Conservation (phyloP, 768 basidiomycete genomes). For the Pleurotus giganteus region DNA sequence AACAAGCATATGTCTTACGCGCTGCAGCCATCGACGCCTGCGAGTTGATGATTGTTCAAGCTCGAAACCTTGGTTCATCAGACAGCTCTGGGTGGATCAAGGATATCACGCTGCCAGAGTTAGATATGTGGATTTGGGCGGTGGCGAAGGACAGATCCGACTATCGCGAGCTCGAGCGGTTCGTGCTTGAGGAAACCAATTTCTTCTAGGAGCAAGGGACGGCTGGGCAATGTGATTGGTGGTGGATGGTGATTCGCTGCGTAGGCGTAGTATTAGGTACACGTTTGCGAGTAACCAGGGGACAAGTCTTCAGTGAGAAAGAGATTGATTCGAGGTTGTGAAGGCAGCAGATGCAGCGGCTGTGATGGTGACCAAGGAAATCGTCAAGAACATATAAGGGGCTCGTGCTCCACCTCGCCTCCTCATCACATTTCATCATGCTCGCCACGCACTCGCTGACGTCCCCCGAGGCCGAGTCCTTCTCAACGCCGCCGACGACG, state of each 20-base stretch:
- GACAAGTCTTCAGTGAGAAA: not conserved
- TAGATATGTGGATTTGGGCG: slow-evolving; percentile 83
- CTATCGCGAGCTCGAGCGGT: slow-evolving; percentile 64
- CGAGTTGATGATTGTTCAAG: slow-evolving; percentile 60
- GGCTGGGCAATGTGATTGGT: not conserved
- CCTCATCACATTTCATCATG: no score
- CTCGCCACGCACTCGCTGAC: slow-evolving; percentile 9
- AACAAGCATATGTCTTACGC: slow-evolving; percentile 71
- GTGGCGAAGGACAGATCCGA: slow-evolving; percentile 77
- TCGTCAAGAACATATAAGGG: not conserved
- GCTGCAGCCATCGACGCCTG: slow-evolving; percentile 82
- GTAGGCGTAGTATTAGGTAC: not conserved
- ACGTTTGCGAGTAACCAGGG: not conserved
- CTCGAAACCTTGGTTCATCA: slow-evolving; percentile 33
- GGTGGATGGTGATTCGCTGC: not conserved
- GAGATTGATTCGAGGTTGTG: slow-evolving; percentile 1
- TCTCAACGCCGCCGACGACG: slow-evolving; percentile 42
- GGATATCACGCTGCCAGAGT: slow-evolving; percentile 52
- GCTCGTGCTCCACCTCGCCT: not conserved
- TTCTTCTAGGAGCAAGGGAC: slow-evolving; percentile 52
- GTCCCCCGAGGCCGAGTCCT: slow-evolving; percentile 35
- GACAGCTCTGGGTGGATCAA: slow-evolving; percentile 46
- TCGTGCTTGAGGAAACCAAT: slow-evolving; percentile 62
- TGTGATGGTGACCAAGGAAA: not conserved
- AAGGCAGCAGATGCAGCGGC: slow-evolving; percentile 8